Base-by-base conservation (phyloP, 192 early-diverging fungal species). In the Backusella psychrophila region DNA sequence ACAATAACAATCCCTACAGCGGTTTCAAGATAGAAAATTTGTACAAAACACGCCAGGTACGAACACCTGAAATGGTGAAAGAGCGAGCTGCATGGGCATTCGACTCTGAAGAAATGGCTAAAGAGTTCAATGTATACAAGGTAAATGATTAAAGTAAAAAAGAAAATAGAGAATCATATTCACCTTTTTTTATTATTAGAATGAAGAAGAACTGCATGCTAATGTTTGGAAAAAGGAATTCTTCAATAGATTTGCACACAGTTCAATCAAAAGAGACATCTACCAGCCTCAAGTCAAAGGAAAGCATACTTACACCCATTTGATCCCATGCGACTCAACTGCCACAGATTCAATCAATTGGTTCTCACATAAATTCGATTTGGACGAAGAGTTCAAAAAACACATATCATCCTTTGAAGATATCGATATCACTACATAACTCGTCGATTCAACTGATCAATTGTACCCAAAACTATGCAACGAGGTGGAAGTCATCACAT, bases 361-460 rank as follows among this genome's bases (percentile, higher is more conserved):
- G 78, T 63, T 76, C 12, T 23, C 33, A 12, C 9, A 72, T 26
- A 74, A 75, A 21, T 80, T 80, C 21, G 78, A 42, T 3, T 14
- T 80, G 1, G 69, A 75, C 15, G 6, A 67, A 4, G 26, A 23
- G 6, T 42, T 71, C 6, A 29, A 14, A 17, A 21, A 26, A 38
- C 38, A 65, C 0, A 38, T 34, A 3, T 34, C 44, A 11, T 11
- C 35, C 0, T 44, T 44, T 36, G 29, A 69, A 1, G 59, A 72
- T 5, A 26, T 71, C 6, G 44, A 68, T 19, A 49, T 80, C 26
- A n/a, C 44, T 0, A 67, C 39, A 6, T 26, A 70, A 36, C 33
- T 53, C 1, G 12, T 72, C 0, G 26, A 69, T 9, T 65, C 52
- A 1, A 15, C 71, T 26, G 42, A 41, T 4, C 3, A 31, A 0